Evolutionary conservation across 2,329 filamentous ascomycete genomes (phyloP).

Genomic region (Talaromyces islandicus): DNA sequence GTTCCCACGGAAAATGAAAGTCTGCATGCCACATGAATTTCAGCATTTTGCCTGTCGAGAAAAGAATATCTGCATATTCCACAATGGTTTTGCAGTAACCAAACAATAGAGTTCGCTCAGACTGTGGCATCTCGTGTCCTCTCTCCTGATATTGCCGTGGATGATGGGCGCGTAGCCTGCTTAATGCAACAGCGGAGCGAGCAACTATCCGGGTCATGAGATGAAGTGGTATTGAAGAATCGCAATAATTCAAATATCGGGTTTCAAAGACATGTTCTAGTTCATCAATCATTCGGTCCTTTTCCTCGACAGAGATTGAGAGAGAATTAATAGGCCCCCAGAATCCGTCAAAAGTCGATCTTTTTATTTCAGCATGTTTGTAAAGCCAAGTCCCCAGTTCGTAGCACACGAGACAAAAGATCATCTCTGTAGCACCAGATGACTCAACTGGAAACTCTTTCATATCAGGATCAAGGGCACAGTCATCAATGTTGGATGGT

Average conservation of each 20-base stretch:
- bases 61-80: slow-evolving; percentile 17
- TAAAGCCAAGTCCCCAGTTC: slow-evolving; percentile 27
- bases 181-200: slow-evolving; percentile 37
- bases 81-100: slow-evolving; percentile 30
- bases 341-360: slow-evolving; percentile 12
- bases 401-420: slow-evolving; percentile 28
- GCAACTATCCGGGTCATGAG: slow-evolving; percentile 41
- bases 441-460: slow-evolving; percentile 36
- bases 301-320: slow-evolving; percentile 15
- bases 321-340: slow-evolving; percentile 19
- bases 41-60: slow-evolving; percentile 31
- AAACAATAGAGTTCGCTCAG: slow-evolving; percentile 23
- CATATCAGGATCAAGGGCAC: slow-evolving; percentile 39
- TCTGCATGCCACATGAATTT: slow-evolving; percentile 44
- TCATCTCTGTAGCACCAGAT: slow-evolving; percentile 43
- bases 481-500: slow-evolving; percentile 40
- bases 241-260: slow-evolving; percentile 32
- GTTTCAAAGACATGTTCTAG: slow-evolving; percentile 29
- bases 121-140: slow-evolving; percentile 11
- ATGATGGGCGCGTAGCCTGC: slow-evolving; percentile 43
- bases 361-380: slow-evolving; percentile 13
- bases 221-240: slow-evolving; percentile 37
- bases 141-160: slow-evolving; percentile 28
- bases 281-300: slow-evolving; percentile 26
- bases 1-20: slow-evolving; percentile 47